These are phyloP conservation scores for Rubroshorea leprosula DNA, from an alignment of 345 rosid species.

Conservation along the genomic window DNA sequence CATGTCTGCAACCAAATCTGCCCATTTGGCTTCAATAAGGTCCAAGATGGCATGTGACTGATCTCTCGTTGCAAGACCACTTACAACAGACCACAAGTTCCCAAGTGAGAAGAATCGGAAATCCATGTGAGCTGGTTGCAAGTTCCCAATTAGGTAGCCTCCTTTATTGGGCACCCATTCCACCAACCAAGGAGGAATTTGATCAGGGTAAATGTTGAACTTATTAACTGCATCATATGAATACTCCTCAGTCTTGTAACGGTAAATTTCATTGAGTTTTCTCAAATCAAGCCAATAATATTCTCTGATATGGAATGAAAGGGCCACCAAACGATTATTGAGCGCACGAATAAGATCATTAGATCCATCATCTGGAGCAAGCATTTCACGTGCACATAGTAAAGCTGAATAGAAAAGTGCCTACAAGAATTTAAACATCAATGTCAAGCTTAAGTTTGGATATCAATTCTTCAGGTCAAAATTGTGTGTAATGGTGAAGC, in stretches of 20 bases:
- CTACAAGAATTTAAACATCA: constrained; percentile 25
- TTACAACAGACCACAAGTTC: constrained; percentile 67
- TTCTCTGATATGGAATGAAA: constrained; percentile 27
- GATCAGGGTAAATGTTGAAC: constrained; percentile 95
- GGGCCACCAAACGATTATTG: constrained; percentile 82
- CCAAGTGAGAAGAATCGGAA: constrained; percentile 87
- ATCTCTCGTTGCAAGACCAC: constrained; percentile 45
- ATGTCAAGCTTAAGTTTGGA: neutral
- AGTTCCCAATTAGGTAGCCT: constrained; percentile 72
- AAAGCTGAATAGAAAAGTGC: constrained; percentile 89
- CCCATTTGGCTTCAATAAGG: constrained; percentile 76
- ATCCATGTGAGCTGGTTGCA: constrained; percentile 96
- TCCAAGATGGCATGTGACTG: constrained; percentile 66
- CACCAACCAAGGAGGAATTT: constrained; percentile 81
- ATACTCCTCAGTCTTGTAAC: constrained; percentile 86
- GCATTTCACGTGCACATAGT: constrained; percentile 82
- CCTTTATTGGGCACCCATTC: constrained; percentile 89
- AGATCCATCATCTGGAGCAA: constrained; percentile 83
- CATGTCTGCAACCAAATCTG: constrained; percentile 75
- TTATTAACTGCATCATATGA: constrained; percentile 88
- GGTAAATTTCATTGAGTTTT: constrained; percentile 66
- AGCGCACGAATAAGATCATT: constrained; percentile 71
- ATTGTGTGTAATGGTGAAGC: too few species aligned
- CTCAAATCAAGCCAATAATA: constrained; percentile 83
- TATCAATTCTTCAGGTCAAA: too few species aligned